Percentiles rank a stretch among this genome's conserved stretches.
These are phyloP conservation scores for Curvularia lunata DNA, from an alignment of 2,329 filamentous ascomycete species.

Conservation along the genomic window DNA sequence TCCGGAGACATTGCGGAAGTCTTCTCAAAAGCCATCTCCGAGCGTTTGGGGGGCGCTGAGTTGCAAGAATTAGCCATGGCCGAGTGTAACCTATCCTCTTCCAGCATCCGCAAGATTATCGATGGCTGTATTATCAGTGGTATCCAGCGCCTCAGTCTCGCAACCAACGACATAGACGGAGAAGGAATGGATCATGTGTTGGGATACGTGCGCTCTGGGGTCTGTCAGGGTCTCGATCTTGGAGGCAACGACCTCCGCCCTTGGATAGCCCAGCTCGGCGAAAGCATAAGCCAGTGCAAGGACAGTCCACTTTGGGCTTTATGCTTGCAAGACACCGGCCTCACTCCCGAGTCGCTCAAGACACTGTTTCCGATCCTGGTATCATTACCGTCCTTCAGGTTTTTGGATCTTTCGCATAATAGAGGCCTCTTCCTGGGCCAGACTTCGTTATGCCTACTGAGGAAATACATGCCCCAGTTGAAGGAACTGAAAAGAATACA, in stretches of 20 bases:
- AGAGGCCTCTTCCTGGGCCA: conserved; percentile 77
- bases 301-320: conserved; percentile 74
- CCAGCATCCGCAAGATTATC: conserved; percentile 77
- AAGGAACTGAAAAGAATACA: conserved; percentile 81
- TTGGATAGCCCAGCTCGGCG: conserved; percentile 55
- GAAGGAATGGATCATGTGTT: conserved; percentile 78
- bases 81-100: conserved; percentile 74
- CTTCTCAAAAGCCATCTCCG: conserved; percentile 75
- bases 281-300: conserved; percentile 58
- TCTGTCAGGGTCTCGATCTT: conserved; percentile 87
- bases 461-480: conserved; percentile 86
- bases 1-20: conserved; percentile 66
- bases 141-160: conserved; percentile 78
- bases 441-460: conserved; percentile 75
- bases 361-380: conserved; percentile 76
- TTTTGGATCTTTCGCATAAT: conserved; percentile 93
- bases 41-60: conserved; percentile 75
- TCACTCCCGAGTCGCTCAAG: conserved; percentile 74
- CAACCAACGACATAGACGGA: conserved; percentile 77
- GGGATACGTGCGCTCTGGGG: conserved; percentile 74
- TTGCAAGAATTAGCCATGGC: conserved; percentile 85
- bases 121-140: conserved; percentile 82
- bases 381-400: conserved; percentile 75
- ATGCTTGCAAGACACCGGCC: conserved; percentile 83
- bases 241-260: conserved; percentile 77